Conservation (phyloP, 371 early-diverging fungal genomes). For the Syncephalis plumigaleata region DNA sequence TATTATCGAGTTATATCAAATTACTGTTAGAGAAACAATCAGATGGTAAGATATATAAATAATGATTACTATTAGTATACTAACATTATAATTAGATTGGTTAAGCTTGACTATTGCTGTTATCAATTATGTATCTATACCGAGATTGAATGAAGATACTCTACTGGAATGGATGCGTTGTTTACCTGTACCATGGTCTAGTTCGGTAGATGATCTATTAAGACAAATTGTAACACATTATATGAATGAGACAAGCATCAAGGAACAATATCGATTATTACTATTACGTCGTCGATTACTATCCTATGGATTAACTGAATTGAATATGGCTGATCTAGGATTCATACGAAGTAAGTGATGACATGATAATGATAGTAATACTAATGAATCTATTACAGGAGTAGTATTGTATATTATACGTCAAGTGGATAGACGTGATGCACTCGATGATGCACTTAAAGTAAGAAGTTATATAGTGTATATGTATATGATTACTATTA, state of each 20-base stretch:
- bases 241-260: not conserved
- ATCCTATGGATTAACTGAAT: not conserved
- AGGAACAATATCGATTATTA: constrained; percentile 1
- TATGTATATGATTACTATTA: too few species aligned
- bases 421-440: not conserved
- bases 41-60: too few species aligned
- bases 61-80: not conserved
- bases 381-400: too few species aligned
- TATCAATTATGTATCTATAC: not conserved
- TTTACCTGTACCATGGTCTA: not conserved
- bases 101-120: not conserved
- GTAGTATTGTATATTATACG: not conserved
- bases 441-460: not conserved
- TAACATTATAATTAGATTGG: not conserved
- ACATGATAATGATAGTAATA: too few species aligned
- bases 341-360: not conserved
- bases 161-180: constrained; percentile 1
- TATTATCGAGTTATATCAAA: too few species aligned
- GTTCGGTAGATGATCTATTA: not conserved
- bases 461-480: not conserved
- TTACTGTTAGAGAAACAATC: too few species aligned
- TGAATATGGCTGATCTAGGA: not conserved
- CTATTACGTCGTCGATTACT: not conserved
- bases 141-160: not conserved
- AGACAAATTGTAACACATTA: too few species aligned